A percentile compares a stretch with the other conserved stretches of the same genome.
These are phyloP conservation scores for Raffaelea deltoideospora DNA, from an alignment of 2,329 filamentous ascomycete species.

Conservation along the genomic window DNA sequence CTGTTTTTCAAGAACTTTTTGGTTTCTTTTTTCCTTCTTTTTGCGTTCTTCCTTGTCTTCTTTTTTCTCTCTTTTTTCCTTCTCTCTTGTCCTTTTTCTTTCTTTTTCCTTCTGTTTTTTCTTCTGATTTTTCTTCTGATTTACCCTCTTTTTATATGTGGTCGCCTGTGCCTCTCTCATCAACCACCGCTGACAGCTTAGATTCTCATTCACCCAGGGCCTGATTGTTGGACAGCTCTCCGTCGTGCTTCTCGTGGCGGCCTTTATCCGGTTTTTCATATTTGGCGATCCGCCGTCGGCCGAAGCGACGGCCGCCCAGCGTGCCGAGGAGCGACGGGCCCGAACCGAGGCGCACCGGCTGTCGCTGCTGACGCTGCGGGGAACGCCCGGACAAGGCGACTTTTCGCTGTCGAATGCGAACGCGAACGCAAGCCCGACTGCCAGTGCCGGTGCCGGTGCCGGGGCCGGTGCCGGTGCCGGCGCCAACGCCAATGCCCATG, in stretches of 20 bases:
- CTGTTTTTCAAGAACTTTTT: not conserved
- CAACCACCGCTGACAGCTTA: conserved; percentile 52
- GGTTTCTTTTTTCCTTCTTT: not conserved
- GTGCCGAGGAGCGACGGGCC: conserved; percentile 59
- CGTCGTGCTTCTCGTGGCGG: conserved; percentile 76
- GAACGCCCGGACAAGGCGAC: too few species aligned
- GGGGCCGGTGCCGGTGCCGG: conserved; percentile 12
- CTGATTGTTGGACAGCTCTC: conserved; percentile 88
- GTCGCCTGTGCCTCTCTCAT: too few species aligned
- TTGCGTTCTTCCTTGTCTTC: not conserved
- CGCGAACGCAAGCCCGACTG: conserved; percentile 14
- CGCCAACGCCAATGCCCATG: too few species aligned
- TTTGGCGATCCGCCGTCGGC: conserved; percentile 85
- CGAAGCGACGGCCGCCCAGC: conserved; percentile 61
- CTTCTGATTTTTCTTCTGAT: too few species aligned
- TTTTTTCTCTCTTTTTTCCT: not conserved
- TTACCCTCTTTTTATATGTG: too few species aligned
- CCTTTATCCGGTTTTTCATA: conserved; percentile 99
- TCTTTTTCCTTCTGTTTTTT: not conserved
- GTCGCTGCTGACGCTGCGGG: conserved; percentile 50
- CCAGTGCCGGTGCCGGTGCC: not conserved
- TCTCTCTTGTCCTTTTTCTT: not conserved
- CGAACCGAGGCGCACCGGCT: conserved; percentile 63
- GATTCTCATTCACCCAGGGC: conserved; percentile 83
- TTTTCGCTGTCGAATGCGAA: too few species aligned